Evolutionary conservation across 208 protist genomes (phyloP).

Genomic region (Leishmania major): DNA sequence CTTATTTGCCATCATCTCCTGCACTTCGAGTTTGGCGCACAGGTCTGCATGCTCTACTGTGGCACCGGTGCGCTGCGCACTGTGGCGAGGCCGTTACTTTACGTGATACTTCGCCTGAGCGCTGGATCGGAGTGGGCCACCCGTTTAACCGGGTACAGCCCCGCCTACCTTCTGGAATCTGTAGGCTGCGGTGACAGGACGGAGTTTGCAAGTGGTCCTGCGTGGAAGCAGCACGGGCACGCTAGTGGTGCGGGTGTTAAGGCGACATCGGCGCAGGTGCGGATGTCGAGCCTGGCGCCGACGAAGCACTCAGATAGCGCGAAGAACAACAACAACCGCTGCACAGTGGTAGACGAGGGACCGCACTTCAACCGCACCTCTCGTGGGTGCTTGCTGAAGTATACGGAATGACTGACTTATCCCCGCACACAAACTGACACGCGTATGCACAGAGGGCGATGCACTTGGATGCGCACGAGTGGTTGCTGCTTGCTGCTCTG

Average conservation of each 20-base stretch:
- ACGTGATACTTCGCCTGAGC: slow-evolving; percentile 5
- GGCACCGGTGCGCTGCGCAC: slow-evolving; percentile 9
- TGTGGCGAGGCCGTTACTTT: slow-evolving; percentile 11
- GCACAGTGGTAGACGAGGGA: slow-evolving; percentile 39
- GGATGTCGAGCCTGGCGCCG: slow-evolving; percentile 18
- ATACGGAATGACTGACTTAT: neutral
- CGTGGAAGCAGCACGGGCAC: slow-evolving; percentile 22
- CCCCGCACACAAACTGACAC: neutral
- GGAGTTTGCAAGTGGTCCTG: neutral
- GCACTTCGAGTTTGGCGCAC: slow-evolving; percentile 4
- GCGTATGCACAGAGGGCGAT: neutral
- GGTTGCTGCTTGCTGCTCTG: neutral
- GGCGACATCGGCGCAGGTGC: slow-evolving; percentile 7
- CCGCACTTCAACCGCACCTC: slow-evolving; percentile 47
- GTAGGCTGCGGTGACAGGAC: neutral
- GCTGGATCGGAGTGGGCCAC: slow-evolving; percentile 4
- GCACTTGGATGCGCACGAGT: neutral
- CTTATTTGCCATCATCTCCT: neutral
- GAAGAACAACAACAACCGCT: slow-evolving; percentile 24
- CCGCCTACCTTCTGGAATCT: neutral
- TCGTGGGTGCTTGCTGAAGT: slow-evolving; percentile 34
- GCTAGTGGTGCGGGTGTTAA: neutral
- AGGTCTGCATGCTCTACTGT: slow-evolving; percentile 29
- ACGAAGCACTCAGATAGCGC: neutral
- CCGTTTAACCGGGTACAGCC: slow-evolving; percentile 11